Evolutionary conservation across 1,139 yeast genomes (phyloP).

Genomic region (Geotrichum candidum): DNA sequence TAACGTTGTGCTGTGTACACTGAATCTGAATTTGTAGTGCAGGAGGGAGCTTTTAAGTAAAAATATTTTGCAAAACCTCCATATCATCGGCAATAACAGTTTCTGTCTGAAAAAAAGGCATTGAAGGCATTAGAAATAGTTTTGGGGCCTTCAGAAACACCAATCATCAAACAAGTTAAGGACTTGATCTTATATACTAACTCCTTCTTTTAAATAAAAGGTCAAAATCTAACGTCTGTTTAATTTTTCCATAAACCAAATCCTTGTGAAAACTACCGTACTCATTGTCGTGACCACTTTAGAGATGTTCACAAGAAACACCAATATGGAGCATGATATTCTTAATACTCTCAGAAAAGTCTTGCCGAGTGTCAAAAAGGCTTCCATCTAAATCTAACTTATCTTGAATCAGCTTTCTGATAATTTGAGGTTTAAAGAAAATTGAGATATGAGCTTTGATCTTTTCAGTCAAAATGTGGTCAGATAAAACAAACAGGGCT

Average conservation of each 20-base stretch:
- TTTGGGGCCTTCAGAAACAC: constrained; percentile 81
- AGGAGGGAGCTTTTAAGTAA: neutral
- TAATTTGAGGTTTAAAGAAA: neutral
- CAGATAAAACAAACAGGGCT: neutral
- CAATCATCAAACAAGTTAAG: constrained; percentile 73
- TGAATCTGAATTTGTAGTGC: neutral
- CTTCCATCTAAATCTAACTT: no score
- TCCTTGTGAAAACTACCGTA: constrained; percentile 74
- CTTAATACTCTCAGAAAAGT: constrained; percentile 94
- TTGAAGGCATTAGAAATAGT: constrained; percentile 89
- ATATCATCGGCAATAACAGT: neutral
- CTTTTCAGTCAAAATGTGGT: neutral
- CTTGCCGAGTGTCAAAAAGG: constrained; percentile 84
- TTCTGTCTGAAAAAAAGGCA: constrained; percentile 46
- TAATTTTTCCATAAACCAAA: constrained; percentile 70
- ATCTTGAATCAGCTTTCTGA: neutral
- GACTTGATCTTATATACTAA: constrained; percentile 58
- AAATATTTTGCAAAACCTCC: no score
- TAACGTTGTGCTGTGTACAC: neutral
- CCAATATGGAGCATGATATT: constrained; percentile 90
- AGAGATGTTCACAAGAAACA: constrained; percentile 71
- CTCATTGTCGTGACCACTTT: constrained; percentile 66
- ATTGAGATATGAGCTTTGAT: neutral
- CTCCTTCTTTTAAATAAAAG: neutral
- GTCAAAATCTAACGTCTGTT: constrained; percentile 46